Conservation (phyloP, 805 yeast genomes). For the Ogataea pilisensis region DNA sequence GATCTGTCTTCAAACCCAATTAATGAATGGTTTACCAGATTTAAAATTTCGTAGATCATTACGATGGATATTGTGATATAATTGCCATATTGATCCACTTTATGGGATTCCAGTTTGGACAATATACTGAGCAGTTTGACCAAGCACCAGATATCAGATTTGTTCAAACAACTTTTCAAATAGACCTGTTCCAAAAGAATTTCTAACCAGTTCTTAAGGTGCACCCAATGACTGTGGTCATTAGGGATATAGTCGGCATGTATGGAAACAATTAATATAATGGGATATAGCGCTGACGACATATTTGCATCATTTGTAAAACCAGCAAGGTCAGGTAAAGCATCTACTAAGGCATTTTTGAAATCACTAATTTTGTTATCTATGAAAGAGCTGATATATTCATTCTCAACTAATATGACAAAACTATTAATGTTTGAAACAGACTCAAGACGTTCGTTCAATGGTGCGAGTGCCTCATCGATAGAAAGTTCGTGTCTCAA, state of each 20-base stretch:
- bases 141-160: conserved; percentile 18
- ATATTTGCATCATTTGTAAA: conserved; percentile 8
- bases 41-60: conserved; percentile 4
- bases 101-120: conserved; percentile 4
- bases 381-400: conserved; percentile 18
- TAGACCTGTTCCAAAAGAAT: conserved; percentile 8
- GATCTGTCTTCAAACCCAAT: conserved; percentile 20
- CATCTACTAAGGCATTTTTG: conserved; percentile 13
- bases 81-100: background rate
- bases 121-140: conserved; percentile 14
- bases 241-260: conserved; percentile 14
- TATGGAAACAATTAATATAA: conserved; percentile 13
- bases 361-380: conserved; percentile 10
- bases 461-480: conserved; percentile 16
- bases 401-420: conserved; percentile 17
- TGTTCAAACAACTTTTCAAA: conserved; percentile 5
- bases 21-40: conserved; percentile 7
- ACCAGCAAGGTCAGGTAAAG: conserved; percentile 10
- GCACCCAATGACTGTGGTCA: conserved; percentile 22
- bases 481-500: conserved; percentile 19
- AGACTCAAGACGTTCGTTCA: conserved; percentile 24
- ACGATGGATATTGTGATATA: conserved; percentile 2
- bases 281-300: conserved; percentile 15
- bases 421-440: conserved; percentile 20
- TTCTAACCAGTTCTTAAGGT: conserved; percentile 23